Percentiles rank a stretch among this genome's conserved stretches.
These are phyloP conservation scores for Aspergillus fischeri DNA, from an alignment of 2,329 filamentous ascomycete genomes.

Conservation along the genomic window DNA sequence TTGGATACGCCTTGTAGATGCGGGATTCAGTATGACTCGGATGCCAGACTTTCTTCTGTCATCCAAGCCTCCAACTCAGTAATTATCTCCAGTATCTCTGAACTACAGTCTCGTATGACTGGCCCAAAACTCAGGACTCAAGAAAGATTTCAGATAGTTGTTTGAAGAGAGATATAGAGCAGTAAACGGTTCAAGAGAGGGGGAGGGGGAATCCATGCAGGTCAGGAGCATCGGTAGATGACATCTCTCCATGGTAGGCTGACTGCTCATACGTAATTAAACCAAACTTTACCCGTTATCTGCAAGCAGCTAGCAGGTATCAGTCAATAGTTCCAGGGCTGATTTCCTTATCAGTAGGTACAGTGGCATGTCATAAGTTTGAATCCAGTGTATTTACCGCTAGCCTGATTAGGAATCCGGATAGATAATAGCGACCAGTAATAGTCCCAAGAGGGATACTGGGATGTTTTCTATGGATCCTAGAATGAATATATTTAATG, in stretches of 20 bases:
- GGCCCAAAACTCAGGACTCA: neutral
- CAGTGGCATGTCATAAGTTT: too few relatives aligned
- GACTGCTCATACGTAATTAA: conserved; percentile 6
- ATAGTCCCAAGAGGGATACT: too few relatives aligned
- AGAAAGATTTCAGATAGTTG: neutral
- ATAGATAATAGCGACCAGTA: too few relatives aligned
- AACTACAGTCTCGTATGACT: neutral
- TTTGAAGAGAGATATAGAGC: conserved; percentile 5
- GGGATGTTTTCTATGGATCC: too few relatives aligned
- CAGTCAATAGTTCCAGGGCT: neutral
- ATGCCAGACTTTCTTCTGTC: neutral
- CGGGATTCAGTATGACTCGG: neutral
- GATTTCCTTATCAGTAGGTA: neutral
- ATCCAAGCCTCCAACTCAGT: neutral
- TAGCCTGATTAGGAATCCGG: too few relatives aligned
- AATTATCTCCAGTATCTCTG: neutral
- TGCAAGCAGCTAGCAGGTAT: conserved; percentile 3
- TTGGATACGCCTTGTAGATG: conserved; percentile 1
- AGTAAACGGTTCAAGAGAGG: conserved; percentile 11
- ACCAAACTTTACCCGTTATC: conserved; percentile 6
- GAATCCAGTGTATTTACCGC: too few relatives aligned
- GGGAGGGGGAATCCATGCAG: conserved; percentile 15
- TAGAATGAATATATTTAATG: too few relatives aligned
- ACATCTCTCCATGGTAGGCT: conserved; percentile 15
- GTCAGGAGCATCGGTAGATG: conserved; percentile 20